Base-by-base conservation (phyloP, 1,284 basidiomycete species). In the Bjerkandera adusta region DNA sequence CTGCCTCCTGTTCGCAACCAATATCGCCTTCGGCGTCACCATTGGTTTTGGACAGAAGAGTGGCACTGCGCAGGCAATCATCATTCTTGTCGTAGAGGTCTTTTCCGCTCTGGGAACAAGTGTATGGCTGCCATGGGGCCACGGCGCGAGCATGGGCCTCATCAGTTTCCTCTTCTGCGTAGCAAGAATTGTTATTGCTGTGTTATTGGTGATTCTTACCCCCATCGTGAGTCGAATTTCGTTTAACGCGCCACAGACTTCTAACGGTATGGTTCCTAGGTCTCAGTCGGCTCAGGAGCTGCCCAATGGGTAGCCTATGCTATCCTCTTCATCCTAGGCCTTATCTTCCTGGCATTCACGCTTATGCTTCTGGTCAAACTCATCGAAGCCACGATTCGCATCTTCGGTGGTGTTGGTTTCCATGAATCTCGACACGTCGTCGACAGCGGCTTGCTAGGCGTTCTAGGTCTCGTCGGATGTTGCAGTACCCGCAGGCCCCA, bases 41-140 rank as follows among this genome's bases (percentile, higher is more conserved):
- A 85, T 97, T 49, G 96, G 96, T 5, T 93, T 83, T 30, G 93
- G 87, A 3, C 94, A 97, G 70, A 74, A 73, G 54, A 92, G 85
- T 56, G 96, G 95, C 2, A 92, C 92, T 0, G 85, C 89, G 3
- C 96, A 98, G 64, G 87, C 93, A 1, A 83, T 97, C 57, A 76
- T 97, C 45, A 83, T 99, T 53, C 73, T 96, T 15, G 77, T 95
- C 12, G 79, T 91, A 22, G 93, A 97, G 63, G 84, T 97, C 13
- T 74, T 76, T 25, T 81, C 85, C 34, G 88, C 92, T 4, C 71
- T 96, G 44, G 79, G 90, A 25, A 96, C 93, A 33, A 92, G 89
- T 49, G 74, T 97, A 33, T 97, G 93, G 92, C 76, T 95, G 48
- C 94, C 95, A 13, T 98, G 95, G 95, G 93, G 91, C 33, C 88